Evolutionary conservation across 768 basidiomycete genomes (phyloP), one percentile per base, ranked within the genome.

Genomic region (Pulveroboletus sp.): DNA sequence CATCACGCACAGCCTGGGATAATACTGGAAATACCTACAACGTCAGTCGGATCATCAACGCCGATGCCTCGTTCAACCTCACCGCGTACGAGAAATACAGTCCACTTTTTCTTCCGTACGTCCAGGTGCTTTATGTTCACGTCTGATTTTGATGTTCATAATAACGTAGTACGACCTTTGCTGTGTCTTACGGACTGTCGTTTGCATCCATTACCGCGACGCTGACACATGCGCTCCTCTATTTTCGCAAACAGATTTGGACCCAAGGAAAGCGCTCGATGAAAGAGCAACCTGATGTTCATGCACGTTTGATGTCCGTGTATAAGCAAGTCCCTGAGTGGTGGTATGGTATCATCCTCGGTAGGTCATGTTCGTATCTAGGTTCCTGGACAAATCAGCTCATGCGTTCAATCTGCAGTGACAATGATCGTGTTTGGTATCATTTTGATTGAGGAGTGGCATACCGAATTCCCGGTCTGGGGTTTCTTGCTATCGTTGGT

Each of bases 201-300:
- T 92, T 93, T 55, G 89, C 89, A 2, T 77, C 82, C 25, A 84
- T 92, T 64, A 87, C 89, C 0, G 78, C 89, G 1, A 86, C 85
- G 2, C 61, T 89, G 51, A 79, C 75, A 24, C 91, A 93, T 57
- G 79, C 87, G 66, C 72, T 75, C 64, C 72, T 91, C 32, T 89
- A 79, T 68, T 87, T 82, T 76, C 80, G 87, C 56, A 85, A 87
- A 61, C 86, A 88, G 60, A 87, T 92, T 45, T 85, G 79, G 81
- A 69, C 66, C 0, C 87, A 90, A 64, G 69, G 82, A 24, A 81
- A 82, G 41, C 79, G 84, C 43, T 77, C 87, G 12, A 77, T 90
- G 69, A 67, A 76, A 39, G 90, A 91, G 57, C 87, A 92, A 59
- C 84, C 87, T 1, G 90, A 93, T 68, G 72, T 85, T 10, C 84